These are phyloP conservation scores for Speleostelium caveatum DNA, from an alignment of 78 protist species.

Conservation along the genomic window DNA sequence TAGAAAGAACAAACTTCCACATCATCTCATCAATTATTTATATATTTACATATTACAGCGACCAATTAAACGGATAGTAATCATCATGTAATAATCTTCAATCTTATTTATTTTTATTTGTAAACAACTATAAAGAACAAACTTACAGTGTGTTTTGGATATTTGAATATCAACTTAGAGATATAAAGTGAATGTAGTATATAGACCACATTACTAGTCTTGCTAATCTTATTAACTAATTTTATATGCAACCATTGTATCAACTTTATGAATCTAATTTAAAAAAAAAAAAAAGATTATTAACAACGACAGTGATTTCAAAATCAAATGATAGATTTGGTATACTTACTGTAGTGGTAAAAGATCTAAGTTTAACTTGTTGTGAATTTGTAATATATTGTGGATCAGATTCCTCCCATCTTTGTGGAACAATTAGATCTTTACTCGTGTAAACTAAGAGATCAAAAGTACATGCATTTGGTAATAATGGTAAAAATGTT, in stretches of 20 bases:
- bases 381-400: slow-evolving; percentile 88
- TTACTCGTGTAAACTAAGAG: slow-evolving; percentile 96
- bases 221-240: slow-evolving; percentile 36
- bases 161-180: too few species aligned
- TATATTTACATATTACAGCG: too few species aligned
- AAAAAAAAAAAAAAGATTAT: neutral
- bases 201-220: too few species aligned
- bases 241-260: slow-evolving; percentile 81
- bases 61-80: too few species aligned
- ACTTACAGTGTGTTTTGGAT: too few species aligned
- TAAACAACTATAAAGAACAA: too few species aligned
- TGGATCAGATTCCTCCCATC: slow-evolving; percentile 98
- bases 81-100: too few species aligned
- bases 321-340: neutral
- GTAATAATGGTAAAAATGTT: slow-evolving; percentile 94
- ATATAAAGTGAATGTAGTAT: too few species aligned
- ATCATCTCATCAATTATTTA: neutral
- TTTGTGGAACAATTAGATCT: slow-evolving; percentile 56
- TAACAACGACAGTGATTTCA: slow-evolving; percentile 3
- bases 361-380: slow-evolving; percentile 96
- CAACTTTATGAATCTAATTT: slow-evolving; percentile 81
- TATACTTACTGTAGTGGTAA: slow-evolving; percentile 91
- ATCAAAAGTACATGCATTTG: slow-evolving; percentile 95
- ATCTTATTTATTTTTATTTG: too few species aligned
- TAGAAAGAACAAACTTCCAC: neutral